Base-by-base conservation (phyloP, 1,139 yeast genomes). In the Yamadazyma mexicana region DNA sequence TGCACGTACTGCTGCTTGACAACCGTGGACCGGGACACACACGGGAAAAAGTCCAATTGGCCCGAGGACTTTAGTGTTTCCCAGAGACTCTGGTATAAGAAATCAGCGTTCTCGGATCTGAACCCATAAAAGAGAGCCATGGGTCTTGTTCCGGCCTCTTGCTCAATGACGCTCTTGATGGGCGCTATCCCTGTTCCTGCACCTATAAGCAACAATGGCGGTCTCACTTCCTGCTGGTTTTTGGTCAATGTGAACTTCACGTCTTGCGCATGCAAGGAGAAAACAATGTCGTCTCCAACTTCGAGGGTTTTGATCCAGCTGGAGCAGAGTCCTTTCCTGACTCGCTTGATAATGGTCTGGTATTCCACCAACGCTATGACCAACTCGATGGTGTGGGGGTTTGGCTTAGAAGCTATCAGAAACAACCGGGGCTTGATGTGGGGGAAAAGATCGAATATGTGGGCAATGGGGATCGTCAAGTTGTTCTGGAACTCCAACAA, bases 161-260 rank as follows among this genome's bases (percentile, higher is more conserved):
- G 50, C 33, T 76, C 77, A 10, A 88, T 71, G 17, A 87, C 55
- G 1, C 88, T 75, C 52, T 86, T 76, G 75, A 89, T 80, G 1
- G 97, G 97, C 0, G 98, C 97, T 7, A 91, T 69, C 1, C 98
- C 98, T 0, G 96, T 91, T 6, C 97, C 98, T 0, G 97, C 94
- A 0, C 92, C 82, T 5, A 89, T 74, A 76, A 89, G 69, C 4
- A 89, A 65, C 24, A 85, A 62, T 0, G 95, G 95, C 1, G 65
- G 66, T 2, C 22, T 5, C 8, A 20, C 22, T 20, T 50, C 47
- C 1, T 49, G 47, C 4, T 31, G 37, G 9, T 32, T 35, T 3
- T 36, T 29, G 38, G 48, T 46, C 28, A 75, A 66, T 27, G 56
- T 58, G 39, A 79, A 20, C 22, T 5, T 20, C 8, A 20, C 52